phyloP scores from a whole-genome alignment of 1,284 basidiomycete species.

The Malassezia pachydermatis region DNA sequence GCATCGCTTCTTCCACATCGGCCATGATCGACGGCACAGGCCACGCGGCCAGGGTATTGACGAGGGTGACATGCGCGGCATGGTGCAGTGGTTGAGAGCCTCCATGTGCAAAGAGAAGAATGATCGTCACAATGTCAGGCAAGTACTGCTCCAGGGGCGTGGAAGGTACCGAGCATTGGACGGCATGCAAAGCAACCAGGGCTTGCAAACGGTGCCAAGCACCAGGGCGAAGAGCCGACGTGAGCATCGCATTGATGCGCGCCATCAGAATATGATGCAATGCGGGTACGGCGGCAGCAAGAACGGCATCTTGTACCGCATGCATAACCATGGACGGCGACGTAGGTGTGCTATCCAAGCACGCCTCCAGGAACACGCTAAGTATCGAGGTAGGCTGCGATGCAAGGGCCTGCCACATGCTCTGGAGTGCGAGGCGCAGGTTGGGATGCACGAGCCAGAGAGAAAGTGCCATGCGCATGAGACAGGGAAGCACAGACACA shows the following conservation, averaged over 20 bases:
- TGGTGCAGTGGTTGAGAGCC: background rate
- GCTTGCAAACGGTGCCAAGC: background rate
- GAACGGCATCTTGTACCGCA: slow-evolving; percentile 8
- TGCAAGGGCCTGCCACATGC: background rate
- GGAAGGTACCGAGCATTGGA: background rate
- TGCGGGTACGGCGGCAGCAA: background rate
- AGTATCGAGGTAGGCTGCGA: background rate
- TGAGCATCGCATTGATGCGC: background rate
- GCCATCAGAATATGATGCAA: background rate
- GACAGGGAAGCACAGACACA: background rate
- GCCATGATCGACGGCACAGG: background rate
- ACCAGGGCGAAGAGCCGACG: background rate
- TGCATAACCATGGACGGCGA: background rate
- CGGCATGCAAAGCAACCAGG: slow-evolving; percentile 4
- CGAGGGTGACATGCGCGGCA: background rate
- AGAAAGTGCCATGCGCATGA: background rate
- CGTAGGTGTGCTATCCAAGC: slow-evolving; percentile 1
- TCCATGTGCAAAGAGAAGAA: background rate
- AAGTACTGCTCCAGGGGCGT: background rate
- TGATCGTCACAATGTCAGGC: background rate
- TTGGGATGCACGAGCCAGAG: slow-evolving; percentile 5
- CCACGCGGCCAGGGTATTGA: background rate
- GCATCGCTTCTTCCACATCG: background rate
- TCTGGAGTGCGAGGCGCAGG: background rate
- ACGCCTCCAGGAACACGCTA: slow-evolving; percentile 2